Evolutionary conservation across 108 stramenopile species (phyloP).

Genomic region (Nitzschia putrida): DNA sequence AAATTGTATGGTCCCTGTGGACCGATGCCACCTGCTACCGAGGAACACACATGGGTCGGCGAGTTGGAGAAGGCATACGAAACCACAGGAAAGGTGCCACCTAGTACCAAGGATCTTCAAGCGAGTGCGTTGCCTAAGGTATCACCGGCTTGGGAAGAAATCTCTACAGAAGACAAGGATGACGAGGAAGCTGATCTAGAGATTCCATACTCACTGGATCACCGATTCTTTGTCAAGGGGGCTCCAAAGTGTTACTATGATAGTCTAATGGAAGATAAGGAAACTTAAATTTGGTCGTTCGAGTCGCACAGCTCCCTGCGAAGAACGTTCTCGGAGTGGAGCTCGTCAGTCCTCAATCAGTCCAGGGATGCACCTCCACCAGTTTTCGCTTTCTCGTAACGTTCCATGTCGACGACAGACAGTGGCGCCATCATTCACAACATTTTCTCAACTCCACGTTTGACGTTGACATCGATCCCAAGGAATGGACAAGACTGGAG

Average conservation of each 20-base stretch:
- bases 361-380: too few species aligned
- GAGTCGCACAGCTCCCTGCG: too few species aligned
- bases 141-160: slow-evolving; percentile 73
- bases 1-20: slow-evolving; percentile 83
- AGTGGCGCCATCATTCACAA: too few species aligned
- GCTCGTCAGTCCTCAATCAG: too few species aligned
- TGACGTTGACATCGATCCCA: too few species aligned
- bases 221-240: slow-evolving; percentile 78
- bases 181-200: slow-evolving; percentile 17
- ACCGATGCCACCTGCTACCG: slow-evolving; percentile 67
- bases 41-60: slow-evolving; percentile 71
- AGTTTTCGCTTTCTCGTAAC: too few species aligned
- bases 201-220: slow-evolving; percentile 67
- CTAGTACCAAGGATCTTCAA: slow-evolving; percentile 5
- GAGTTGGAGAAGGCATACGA: slow-evolving; percentile 43
- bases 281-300: background rate
- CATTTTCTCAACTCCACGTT: too few species aligned
- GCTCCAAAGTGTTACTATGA: slow-evolving; percentile 72
- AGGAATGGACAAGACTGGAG: too few species aligned
- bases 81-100: background rate
- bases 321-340: too few species aligned
- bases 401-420: too few species aligned
- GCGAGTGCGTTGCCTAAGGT: slow-evolving; percentile 39
- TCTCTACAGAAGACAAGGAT: background rate
- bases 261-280: slow-evolving; percentile 49